A percentile compares a stretch with the other conserved stretches of the same genome.
These are phyloP conservation scores for Pestalotiopsis fici DNA, from an alignment of 2,329 filamentous ascomycete species.

Conservation along the genomic window DNA sequence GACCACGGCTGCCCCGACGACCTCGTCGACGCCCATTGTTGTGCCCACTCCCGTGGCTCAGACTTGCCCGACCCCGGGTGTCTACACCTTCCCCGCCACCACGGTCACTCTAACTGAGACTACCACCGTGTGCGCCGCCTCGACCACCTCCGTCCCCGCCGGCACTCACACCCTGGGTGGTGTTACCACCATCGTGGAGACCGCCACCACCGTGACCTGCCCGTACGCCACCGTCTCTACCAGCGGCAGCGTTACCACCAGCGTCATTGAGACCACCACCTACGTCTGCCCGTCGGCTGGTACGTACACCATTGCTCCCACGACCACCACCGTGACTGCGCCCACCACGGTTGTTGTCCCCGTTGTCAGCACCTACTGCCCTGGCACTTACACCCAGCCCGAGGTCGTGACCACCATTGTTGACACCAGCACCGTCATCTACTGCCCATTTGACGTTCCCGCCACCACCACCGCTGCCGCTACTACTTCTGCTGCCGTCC, in stretches of 20 bases:
- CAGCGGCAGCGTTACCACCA: conserved; percentile 61
- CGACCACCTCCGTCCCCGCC: conserved; percentile 60
- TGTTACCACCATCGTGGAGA: conserved; percentile 70
- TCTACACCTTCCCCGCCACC: conserved; percentile 74
- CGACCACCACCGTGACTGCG: conserved; percentile 60
- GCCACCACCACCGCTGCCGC: conserved; percentile 28
- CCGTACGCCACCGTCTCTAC: conserved; percentile 68
- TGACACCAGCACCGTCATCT: conserved; percentile 66
- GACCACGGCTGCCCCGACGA: conserved; percentile 20
- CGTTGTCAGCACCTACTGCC: conserved; percentile 62
- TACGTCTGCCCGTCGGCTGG: conserved; percentile 74
- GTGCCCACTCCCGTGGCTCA: conserved; percentile 55
- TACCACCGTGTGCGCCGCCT: conserved; percentile 66
- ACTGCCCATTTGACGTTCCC: conserved; percentile 63
- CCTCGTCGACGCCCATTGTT: conserved; percentile 40
- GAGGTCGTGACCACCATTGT: conserved; percentile 68
- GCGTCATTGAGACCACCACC: conserved; percentile 67
- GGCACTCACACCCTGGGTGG: conserved; percentile 72
- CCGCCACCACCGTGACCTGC: conserved; percentile 68
- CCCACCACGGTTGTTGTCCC: conserved; percentile 64
- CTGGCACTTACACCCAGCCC: conserved; percentile 74
- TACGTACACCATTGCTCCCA: conserved; percentile 74
- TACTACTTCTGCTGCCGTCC: conserved; percentile 21
- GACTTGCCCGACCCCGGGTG: conserved; percentile 66
- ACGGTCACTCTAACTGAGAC: conserved; percentile 68